Evolutionary conservation across 1,139 yeast species (phyloP).

Genomic region (Candida sanyaensis): DNA sequence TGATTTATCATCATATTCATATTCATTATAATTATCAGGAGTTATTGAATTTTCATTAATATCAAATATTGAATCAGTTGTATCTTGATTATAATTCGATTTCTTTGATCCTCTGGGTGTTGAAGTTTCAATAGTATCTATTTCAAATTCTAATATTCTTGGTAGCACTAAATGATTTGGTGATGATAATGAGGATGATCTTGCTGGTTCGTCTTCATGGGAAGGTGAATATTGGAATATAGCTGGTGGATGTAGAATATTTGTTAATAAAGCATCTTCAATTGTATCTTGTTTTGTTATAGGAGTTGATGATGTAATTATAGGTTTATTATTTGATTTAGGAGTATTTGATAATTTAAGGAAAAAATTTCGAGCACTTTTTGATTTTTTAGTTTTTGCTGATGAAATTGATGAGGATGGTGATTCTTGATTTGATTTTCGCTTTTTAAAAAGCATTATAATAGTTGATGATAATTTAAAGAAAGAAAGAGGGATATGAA

Average conservation of each 20-base stretch:
- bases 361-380: slow-evolving; percentile 12
- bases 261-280: not conserved
- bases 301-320: not conserved
- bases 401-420: not conserved
- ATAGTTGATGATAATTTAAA: no score
- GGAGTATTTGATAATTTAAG: slow-evolving; percentile 8
- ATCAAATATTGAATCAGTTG: slow-evolving; percentile 3
- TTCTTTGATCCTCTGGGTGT: slow-evolving; percentile 3
- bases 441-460: no score
- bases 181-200: not conserved
- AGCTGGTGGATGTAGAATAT: not conserved
- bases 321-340: not conserved
- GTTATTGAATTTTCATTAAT: not conserved
- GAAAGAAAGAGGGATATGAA: no score
- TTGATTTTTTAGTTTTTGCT: slow-evolving; percentile 9
- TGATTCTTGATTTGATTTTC: not conserved
- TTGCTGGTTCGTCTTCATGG: not conserved
- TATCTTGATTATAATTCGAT: not conserved
- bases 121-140: slow-evolving; percentile 5
- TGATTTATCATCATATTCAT: not conserved
- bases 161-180: not conserved
- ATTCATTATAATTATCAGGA: not conserved
- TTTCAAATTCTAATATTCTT: slow-evolving; percentile 8
- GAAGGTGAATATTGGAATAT: not conserved
- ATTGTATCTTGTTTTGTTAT: not conserved